phyloP scores from a whole-genome alignment of 305 asterid genomes.

The Rubia peregrina region DNA sequence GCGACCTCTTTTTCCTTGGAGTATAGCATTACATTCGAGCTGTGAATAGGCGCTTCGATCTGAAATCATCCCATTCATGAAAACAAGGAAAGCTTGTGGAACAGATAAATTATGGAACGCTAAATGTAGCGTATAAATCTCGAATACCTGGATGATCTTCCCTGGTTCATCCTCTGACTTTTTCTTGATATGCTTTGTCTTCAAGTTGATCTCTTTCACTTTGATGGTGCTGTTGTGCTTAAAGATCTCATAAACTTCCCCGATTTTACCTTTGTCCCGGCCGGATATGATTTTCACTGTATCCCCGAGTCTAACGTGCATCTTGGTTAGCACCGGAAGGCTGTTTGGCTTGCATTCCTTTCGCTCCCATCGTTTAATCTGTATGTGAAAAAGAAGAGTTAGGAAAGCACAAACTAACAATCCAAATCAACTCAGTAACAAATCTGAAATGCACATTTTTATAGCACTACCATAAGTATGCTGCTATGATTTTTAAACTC shows the following conservation, averaged over 20 bases:
- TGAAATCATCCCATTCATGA: conserved; percentile 25
- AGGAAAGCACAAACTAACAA: conserved; percentile 1
- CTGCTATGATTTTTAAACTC: neutral
- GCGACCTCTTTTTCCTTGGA: conserved; percentile 68
- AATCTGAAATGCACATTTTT: neutral
- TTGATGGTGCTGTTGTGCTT: conserved; percentile 69
- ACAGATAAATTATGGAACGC: too few species aligned
- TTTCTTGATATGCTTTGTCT: conserved; percentile 91
- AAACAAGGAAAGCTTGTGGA: neutral
- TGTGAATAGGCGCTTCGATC: conserved; percentile 93
- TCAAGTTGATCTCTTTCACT: conserved; percentile 71
- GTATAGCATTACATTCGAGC: conserved; percentile 97
- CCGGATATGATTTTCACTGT: conserved; percentile 88
- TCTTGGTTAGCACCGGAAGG: conserved; percentile 74
- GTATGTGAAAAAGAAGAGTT: conserved; percentile 13
- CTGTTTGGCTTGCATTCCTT: conserved; percentile 96
- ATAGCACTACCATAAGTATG: too few species aligned
- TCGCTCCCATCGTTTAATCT: conserved; percentile 91
- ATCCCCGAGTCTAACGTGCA: conserved; percentile 94
- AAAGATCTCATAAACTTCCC: conserved; percentile 65
- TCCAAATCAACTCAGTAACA: neutral
- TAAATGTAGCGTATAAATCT: neutral
- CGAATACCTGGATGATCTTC: conserved; percentile 72
- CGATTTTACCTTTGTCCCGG: conserved; percentile 74
- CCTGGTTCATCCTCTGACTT: conserved; percentile 75